Evolutionary conservation across 306 rosid species (phyloP).

Genomic region (Quercus gilva): DNA sequence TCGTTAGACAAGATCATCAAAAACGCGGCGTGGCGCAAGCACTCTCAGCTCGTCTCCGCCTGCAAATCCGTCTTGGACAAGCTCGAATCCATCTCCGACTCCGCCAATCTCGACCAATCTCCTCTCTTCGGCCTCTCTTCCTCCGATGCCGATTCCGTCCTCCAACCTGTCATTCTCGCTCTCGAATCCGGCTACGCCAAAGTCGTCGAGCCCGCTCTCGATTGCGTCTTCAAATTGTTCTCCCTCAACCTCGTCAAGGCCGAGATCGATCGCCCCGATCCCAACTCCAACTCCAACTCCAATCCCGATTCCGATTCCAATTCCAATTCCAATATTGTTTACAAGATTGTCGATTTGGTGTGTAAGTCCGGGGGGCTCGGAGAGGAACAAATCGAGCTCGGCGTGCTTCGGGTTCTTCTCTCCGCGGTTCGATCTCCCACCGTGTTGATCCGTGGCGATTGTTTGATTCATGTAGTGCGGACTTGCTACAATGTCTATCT

Average conservation of each 20-base stretch:
- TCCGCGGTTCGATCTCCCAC: slow-evolving; percentile 79
- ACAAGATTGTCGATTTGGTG: slow-evolving; percentile 63
- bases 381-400: slow-evolving; percentile 80
- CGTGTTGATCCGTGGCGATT: slow-evolving; percentile 77
- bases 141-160: slow-evolving; percentile 67
- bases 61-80: slow-evolving; percentile 89
- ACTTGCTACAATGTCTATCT: slow-evolving; percentile 93
- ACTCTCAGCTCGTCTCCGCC: slow-evolving; percentile 84
- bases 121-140: slow-evolving; percentile 62
- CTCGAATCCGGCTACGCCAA: slow-evolving; percentile 74
- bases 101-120: slow-evolving; percentile 37
- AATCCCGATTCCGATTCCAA: slow-evolving; percentile 22
- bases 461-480: slow-evolving; percentile 76
- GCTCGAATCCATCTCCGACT: slow-evolving; percentile 68
- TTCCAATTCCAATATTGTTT: not conserved
- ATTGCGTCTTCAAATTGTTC: slow-evolving; percentile 83
- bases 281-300: slow-evolving; percentile 23
- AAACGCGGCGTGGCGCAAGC: slow-evolving; percentile 99
- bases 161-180: slow-evolving; percentile 77
- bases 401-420: slow-evolving; percentile 74
- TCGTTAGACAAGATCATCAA: slow-evolving; percentile 91
- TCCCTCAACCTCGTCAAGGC: slow-evolving; percentile 76
- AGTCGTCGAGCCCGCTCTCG: slow-evolving; percentile 96
- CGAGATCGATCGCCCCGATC: slow-evolving; percentile 58
- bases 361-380: slow-evolving; percentile 81